Conservation (phyloP, 176 grass and related monocot species). For the Oryza rufipogon region DNA sequence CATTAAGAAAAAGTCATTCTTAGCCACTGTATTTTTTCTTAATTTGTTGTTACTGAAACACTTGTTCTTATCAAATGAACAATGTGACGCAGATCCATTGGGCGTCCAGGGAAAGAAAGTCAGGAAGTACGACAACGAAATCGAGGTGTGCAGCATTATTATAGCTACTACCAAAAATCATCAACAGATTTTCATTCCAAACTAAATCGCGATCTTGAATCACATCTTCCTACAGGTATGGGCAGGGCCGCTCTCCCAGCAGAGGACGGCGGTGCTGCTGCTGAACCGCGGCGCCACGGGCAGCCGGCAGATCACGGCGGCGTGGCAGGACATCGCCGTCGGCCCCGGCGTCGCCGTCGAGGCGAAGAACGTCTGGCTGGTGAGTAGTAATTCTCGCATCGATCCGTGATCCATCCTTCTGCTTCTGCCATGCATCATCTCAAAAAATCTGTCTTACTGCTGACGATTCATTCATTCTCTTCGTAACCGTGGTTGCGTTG, state of each 20-base stretch:
- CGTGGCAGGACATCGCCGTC: slow-evolving; percentile 63
- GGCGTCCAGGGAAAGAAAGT: slow-evolving; percentile 79
- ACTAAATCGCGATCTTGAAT: background rate
- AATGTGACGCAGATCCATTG: slow-evolving; percentile 50
- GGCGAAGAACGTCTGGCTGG: slow-evolving; percentile 72
- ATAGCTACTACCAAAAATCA: no score
- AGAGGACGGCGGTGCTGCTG: slow-evolving; percentile 63
- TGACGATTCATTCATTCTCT: background rate
- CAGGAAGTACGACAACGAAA: slow-evolving; percentile 45
- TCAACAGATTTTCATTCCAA: background rate
- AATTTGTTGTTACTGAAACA: no score
- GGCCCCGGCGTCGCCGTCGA: slow-evolving; percentile 32
- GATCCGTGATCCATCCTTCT: background rate
- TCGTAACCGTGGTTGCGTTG: background rate
- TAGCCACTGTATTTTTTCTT: no score
- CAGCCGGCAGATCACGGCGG: slow-evolving; percentile 25
- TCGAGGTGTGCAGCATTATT: slow-evolving; percentile 45
- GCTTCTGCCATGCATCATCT: background rate
- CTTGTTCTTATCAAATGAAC: no score
- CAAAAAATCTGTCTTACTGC: background rate
- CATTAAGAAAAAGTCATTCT: background rate
- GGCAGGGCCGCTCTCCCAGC: slow-evolving; percentile 51
- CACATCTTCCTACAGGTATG: slow-evolving; percentile 53
- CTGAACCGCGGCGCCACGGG: slow-evolving; percentile 49
- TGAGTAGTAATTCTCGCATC: background rate